These are phyloP conservation scores for Saraca asoca DNA, from an alignment of 331 rosid genomes.

Conservation along the genomic window DNA sequence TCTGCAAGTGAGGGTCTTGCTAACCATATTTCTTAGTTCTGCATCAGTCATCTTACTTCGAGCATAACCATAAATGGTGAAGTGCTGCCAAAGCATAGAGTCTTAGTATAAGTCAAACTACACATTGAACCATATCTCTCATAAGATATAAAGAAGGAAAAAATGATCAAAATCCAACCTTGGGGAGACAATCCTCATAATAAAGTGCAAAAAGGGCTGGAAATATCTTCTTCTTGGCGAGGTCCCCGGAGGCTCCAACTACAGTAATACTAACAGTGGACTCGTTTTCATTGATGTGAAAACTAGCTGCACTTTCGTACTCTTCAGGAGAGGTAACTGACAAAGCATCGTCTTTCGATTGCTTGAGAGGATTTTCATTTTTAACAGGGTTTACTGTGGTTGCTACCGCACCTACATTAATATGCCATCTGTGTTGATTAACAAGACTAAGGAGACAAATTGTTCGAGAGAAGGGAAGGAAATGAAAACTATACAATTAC, in stretches of 20 bases:
- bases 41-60: constrained; percentile 93
- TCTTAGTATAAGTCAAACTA: constrained; percentile 11
- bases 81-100: constrained; percentile 55
- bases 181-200: constrained; percentile 85
- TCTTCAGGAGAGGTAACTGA: constrained; percentile 42
- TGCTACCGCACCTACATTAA: constrained; percentile 53
- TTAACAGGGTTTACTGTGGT: constrained; percentile 47
- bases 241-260: constrained; percentile 97
- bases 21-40: constrained; percentile 81
- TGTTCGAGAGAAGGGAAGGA: too few relatives aligned
- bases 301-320: constrained; percentile 28
- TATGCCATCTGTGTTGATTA: neutral
- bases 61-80: constrained; percentile 78
- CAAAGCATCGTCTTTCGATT: constrained; percentile 43
- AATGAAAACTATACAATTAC: neutral
- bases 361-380: constrained; percentile 42
- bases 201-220: constrained; percentile 92
- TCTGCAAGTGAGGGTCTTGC: constrained; percentile 92
- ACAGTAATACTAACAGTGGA: constrained; percentile 75
- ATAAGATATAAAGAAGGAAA: neutral
- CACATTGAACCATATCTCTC: constrained; percentile 16
- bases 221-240: constrained; percentile 92
- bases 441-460: neutral
- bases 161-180: constrained; percentile 44
- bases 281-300: constrained; percentile 44